A percentile compares a stretch with the other conserved stretches of the same genome.
Conservation (phyloP, 306 rosid genomes). For the Cicer cuneatum region DNA sequence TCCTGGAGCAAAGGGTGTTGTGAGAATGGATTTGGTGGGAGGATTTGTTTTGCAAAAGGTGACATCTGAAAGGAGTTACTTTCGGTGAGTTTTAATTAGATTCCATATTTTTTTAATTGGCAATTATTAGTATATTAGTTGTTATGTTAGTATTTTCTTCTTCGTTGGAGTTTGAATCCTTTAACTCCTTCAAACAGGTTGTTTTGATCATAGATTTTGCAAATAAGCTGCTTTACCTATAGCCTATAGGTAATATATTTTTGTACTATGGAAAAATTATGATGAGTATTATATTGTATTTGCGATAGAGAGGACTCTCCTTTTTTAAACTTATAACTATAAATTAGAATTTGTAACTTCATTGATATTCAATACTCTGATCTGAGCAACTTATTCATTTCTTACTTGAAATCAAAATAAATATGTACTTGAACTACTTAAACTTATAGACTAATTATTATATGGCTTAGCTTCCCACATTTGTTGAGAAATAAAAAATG, state of each 20-base stretch:
- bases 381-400: constrained; percentile 18
- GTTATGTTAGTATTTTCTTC: neutral
- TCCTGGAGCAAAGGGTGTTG: constrained; percentile 70
- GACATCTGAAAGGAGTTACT: constrained; percentile 80
- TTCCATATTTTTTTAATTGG: neutral
- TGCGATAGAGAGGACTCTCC: constrained; percentile 14
- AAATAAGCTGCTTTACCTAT: neutral
- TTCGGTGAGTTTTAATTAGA: constrained; percentile 64
- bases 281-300: constrained; percentile 13
- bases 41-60: constrained; percentile 95
- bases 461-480: neutral
- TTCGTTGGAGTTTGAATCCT: neutral
- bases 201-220: constrained; percentile 10
- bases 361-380: constrained; percentile 4
- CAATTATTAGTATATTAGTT: neutral
- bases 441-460: constrained; percentile 7
- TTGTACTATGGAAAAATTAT: constrained; percentile 4
- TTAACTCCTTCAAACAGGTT: neutral
- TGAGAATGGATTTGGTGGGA: constrained; percentile 88
- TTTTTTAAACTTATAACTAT: neutral
- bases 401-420: neutral
- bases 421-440: constrained; percentile 18
- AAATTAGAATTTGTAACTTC: neutral
- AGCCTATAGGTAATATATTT: neutral
- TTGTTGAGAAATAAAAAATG: constrained; percentile 3